phyloP scores from a whole-genome alignment of 2,329 filamentous ascomycete species.

The Stagonosporopsis rhizophila region DNA sequence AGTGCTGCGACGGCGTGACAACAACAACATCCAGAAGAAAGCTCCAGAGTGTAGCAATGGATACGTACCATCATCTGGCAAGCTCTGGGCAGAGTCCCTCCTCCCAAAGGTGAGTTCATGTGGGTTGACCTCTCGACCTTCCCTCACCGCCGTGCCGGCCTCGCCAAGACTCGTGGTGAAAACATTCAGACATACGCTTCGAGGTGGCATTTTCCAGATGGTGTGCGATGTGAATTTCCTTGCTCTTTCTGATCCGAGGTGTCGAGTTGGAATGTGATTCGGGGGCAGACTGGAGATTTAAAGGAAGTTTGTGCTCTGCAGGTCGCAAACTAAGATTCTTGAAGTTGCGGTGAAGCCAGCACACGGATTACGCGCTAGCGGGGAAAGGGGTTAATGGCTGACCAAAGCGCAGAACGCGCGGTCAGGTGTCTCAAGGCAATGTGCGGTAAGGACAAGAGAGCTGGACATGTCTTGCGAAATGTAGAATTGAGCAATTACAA shows the following conservation, averaged over 20 bases:
- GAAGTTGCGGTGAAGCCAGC: conserved; percentile 49
- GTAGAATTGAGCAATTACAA: conserved; percentile 5
- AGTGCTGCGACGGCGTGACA: conserved; percentile 12
- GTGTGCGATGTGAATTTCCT: conserved; percentile 17
- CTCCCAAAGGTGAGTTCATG: conserved; percentile 30
- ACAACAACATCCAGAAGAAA: not conserved
- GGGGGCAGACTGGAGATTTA: conserved; percentile 32
- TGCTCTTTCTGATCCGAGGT: conserved; percentile 22
- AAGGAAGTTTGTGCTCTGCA: conserved; percentile 34
- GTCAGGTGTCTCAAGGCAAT: conserved; percentile 41
- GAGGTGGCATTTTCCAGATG: conserved; percentile 43
- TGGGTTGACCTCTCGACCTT: conserved; percentile 26
- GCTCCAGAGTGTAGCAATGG: not conserved
- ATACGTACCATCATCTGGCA: conserved; percentile 31
- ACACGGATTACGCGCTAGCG: conserved; percentile 43
- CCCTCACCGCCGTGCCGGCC: conserved; percentile 37
- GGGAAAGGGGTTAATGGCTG: conserved; percentile 40
- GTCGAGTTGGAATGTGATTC: conserved; percentile 14
- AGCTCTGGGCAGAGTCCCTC: conserved; percentile 39
- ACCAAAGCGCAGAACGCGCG: conserved; percentile 38
- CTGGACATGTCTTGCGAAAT: conserved; percentile 7
- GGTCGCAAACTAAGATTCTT: conserved; percentile 36
- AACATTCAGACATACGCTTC: conserved; percentile 48
- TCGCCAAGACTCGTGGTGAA: conserved; percentile 45
- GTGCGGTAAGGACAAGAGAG: conserved; percentile 16